Evolutionary conservation across 2,329 filamentous ascomycete species (phyloP).

Genomic region (Ascochyta rabiei): DNA sequence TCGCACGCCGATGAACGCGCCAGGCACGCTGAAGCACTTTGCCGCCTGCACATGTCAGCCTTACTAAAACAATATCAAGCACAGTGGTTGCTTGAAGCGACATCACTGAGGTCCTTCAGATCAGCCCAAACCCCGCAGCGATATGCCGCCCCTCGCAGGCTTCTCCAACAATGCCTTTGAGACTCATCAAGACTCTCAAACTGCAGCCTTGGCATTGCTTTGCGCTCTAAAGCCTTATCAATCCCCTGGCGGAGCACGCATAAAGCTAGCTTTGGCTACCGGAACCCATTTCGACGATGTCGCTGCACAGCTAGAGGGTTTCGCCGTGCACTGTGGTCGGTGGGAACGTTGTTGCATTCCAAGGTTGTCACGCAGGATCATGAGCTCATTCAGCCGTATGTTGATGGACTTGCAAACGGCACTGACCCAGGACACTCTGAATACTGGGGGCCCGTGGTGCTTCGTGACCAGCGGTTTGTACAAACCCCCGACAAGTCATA

Average conservation of each 20-base stretch:
- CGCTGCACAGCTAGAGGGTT: conserved; percentile 45
- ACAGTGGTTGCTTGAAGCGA: background rate
- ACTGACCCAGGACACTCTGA: conserved; percentile 43
- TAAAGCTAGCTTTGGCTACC: conserved; percentile 38
- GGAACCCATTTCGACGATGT: conserved; percentile 46
- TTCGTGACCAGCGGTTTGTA: conserved; percentile 53
- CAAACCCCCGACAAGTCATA: no score
- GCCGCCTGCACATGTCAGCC: background rate
- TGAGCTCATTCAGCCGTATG: conserved; percentile 35
- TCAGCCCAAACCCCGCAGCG: background rate
- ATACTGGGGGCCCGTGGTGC: conserved; percentile 57
- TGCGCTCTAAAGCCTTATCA: conserved; percentile 37
- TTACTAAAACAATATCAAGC: background rate
- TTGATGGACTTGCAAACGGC: conserved; percentile 42
- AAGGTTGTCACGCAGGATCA: conserved; percentile 12
- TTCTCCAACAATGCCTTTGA: conserved; percentile 40
- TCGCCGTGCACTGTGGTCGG: conserved; percentile 43
- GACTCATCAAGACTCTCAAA: conserved; percentile 33
- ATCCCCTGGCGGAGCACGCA: conserved; percentile 39
- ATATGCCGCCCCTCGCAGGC: conserved; percentile 35
- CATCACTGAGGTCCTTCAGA: background rate
- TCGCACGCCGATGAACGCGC: background rate
- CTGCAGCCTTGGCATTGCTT: conserved; percentile 32
- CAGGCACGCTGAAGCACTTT: background rate
- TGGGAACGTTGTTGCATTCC: conserved; percentile 38